Percentiles rank a stretch among this genome's conserved stretches.
These are phyloP conservation scores for Epicoccum nigrum DNA, from an alignment of 2,329 filamentous ascomycete species.

Conservation along the genomic window DNA sequence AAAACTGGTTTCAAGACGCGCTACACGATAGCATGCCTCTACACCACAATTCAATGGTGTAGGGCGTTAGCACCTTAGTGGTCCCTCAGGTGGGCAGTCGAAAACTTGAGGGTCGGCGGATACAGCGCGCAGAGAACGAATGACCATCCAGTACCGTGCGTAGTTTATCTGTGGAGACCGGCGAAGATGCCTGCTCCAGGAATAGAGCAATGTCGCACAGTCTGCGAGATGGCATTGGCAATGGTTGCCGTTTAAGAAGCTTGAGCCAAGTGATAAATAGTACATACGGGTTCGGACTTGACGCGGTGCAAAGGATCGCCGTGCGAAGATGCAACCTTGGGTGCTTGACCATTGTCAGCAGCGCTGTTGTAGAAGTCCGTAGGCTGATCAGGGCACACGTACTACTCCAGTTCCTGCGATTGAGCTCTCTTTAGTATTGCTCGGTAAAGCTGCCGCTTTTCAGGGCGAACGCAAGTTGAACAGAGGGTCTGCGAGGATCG, in stretches of 20 bases:
- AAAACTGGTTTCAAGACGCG: slow-evolving; percentile 7
- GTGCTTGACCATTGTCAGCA: neutral
- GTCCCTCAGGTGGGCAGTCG: slow-evolving; percentile 2
- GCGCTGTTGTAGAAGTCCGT: slow-evolving; percentile 1
- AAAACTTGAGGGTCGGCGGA: slow-evolving; percentile 10
- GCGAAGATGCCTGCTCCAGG: slow-evolving; percentile 14
- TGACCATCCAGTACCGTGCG: slow-evolving; percentile 15
- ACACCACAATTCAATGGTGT: slow-evolving; percentile 3
- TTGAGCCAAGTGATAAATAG: slow-evolving; percentile 6
- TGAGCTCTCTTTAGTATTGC: slow-evolving; percentile 1
- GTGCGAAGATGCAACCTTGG: neutral
- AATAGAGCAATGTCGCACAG: slow-evolving; percentile 18
- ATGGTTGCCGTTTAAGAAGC: slow-evolving; percentile 7
- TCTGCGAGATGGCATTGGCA: slow-evolving; percentile 12
- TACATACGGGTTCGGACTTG: slow-evolving; percentile 13
- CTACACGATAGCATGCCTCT: slow-evolving; percentile 3
- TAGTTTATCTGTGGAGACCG: slow-evolving; percentile 16
- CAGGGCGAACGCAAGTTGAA: neutral
- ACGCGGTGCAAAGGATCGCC: neutral
- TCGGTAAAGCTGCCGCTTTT: slow-evolving; percentile 16
- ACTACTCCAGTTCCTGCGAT: neutral
- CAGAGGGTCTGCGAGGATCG: slow-evolving; percentile 15
- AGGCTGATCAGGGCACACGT: slow-evolving; percentile 1
- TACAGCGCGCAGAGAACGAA: slow-evolving; percentile 12
- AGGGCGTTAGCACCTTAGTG: slow-evolving; percentile 8